Conservation (phyloP, 2,329 filamentous ascomycete species). For the Diaporthe ilicicola region DNA sequence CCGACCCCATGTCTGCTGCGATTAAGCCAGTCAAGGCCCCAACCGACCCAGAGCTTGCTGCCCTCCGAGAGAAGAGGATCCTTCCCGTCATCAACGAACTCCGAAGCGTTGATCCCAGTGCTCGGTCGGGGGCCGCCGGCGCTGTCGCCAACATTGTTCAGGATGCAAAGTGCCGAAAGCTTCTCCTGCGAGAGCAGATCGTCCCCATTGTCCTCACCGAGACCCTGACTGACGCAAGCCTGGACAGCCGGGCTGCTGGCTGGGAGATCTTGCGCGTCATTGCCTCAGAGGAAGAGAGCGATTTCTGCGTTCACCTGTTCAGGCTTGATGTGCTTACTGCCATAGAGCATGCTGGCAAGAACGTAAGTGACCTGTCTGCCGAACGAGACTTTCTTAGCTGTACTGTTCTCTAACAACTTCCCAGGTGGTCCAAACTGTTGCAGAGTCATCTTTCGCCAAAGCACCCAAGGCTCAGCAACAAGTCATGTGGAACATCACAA, state of each 20-base stretch:
- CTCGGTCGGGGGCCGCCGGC: constrained; percentile 65
- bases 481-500: constrained; percentile 62
- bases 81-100: constrained; percentile 70
- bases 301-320: constrained; percentile 73
- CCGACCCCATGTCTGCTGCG: constrained; percentile 57
- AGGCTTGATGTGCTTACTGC: constrained; percentile 69
- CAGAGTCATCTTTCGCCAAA: constrained; percentile 54
- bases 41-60: constrained; percentile 69
- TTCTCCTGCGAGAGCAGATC: constrained; percentile 72
- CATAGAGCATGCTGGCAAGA: constrained; percentile 44
- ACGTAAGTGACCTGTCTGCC: not conserved
- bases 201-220: constrained; percentile 70
- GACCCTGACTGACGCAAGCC: constrained; percentile 68
- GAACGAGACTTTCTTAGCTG: constrained; percentile 30
- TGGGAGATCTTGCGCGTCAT: constrained; percentile 72
- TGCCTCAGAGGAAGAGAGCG: constrained; percentile 69
- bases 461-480: constrained; percentile 61
- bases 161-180: constrained; percentile 68
- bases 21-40: constrained; percentile 66
- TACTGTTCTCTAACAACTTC: constrained; percentile 11
- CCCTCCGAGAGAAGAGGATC: constrained; percentile 69
- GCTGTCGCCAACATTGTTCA: constrained; percentile 70
- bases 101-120: constrained; percentile 65
- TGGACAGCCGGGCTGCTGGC: constrained; percentile 72
- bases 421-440: constrained; percentile 37